A percentile compares a stretch with the other conserved stretches of the same genome.
Evolutionary conservation across 2,329 filamentous ascomycete species (phyloP).

Genomic region (Phialocephala subalpina): DNA sequence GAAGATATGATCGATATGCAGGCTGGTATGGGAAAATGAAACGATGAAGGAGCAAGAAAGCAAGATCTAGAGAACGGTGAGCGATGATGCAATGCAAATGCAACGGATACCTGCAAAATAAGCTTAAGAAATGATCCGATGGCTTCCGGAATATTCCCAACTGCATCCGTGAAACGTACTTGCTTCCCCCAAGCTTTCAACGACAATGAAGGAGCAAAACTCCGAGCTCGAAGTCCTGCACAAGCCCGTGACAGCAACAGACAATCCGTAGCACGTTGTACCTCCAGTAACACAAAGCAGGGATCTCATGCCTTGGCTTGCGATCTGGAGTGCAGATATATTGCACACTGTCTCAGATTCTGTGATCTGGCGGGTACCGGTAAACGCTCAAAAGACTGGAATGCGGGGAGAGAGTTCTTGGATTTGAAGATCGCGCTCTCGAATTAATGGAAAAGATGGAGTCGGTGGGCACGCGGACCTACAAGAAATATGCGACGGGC

Average conservation of each 20-base stretch:
- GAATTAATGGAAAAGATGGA: not conserved
- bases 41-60: not conserved
- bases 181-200: not conserved
- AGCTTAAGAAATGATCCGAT: not conserved
- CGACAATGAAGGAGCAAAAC: not conserved
- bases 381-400: constrained; percentile 1
- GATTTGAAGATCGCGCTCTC: not conserved
- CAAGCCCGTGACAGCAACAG: constrained; percentile 2
- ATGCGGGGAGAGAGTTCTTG: not conserved
- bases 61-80: too few species aligned
- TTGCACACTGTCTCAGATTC: constrained; percentile 4
- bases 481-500: constrained; percentile 1
- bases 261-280: not conserved
- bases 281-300: not conserved
- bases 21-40: not conserved
- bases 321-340: not conserved
- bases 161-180: not conserved
- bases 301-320: constrained; percentile 4
- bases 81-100: not conserved
- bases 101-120: not conserved
- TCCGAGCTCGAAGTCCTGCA: not conserved
- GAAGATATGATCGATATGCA: not conserved
- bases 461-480: not conserved
- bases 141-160: not conserved
- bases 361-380: not conserved